phyloP scores from a whole-genome alignment of 78 protist species.

The Isochrysis galbana region DNA sequence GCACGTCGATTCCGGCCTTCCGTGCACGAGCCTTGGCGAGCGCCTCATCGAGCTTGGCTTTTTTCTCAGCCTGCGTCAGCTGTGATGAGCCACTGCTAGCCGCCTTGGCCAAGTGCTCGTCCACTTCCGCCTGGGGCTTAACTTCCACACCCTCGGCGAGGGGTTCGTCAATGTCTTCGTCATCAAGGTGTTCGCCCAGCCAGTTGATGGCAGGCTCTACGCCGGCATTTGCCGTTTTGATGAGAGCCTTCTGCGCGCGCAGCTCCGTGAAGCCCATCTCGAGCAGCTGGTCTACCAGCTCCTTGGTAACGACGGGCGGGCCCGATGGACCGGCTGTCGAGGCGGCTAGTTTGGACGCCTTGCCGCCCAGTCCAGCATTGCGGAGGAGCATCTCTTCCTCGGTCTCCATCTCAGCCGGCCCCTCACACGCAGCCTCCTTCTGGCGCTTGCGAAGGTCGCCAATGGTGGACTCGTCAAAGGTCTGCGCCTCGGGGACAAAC shows the following conservation, averaged over 20 bases:
- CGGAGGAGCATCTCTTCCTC: not conserved
- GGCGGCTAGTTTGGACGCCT: not conserved
- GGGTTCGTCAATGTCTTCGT: not conserved
- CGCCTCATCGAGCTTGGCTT: not conserved
- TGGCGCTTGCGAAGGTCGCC: not conserved
- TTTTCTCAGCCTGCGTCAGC: constrained; percentile 6
- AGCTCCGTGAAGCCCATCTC: constrained; percentile 29
- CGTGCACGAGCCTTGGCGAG: not conserved
- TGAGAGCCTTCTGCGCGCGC: constrained; percentile 13
- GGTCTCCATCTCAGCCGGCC: not conserved
- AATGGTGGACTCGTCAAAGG: not conserved
- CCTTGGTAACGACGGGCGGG: not conserved
- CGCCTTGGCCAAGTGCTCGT: not conserved
- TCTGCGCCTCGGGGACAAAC: not conserved
- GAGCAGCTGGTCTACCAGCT: constrained; percentile 2
- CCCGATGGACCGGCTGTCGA: not conserved
- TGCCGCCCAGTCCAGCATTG: not conserved
- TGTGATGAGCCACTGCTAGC: not conserved
- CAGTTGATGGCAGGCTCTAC: not conserved
- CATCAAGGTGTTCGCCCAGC: not conserved
- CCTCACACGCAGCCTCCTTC: not conserved
- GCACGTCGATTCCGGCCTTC: not conserved
- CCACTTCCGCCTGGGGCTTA: not conserved
- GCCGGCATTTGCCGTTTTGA: not conserved
- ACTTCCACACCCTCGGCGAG: not conserved